Conservation (phyloP, 2,329 filamentous ascomycete genomes). For the Sporothrix phasma region DNA sequence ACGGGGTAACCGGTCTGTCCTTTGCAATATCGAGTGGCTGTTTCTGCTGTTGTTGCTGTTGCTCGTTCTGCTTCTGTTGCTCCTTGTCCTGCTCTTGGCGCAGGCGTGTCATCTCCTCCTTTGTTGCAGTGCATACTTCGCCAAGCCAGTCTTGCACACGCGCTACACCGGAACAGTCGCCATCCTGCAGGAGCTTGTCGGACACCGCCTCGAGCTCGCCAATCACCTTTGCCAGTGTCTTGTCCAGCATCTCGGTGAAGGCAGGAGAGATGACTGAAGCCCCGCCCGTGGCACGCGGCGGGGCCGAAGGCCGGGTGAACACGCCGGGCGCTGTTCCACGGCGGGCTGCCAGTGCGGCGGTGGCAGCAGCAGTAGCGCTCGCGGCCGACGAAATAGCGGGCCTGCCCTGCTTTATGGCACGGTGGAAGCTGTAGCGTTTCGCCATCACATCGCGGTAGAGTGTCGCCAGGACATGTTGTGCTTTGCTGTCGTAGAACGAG, state of each 20-base stretch:
- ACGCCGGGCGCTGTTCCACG: neutral
- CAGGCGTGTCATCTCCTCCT: slow-evolving; percentile 12
- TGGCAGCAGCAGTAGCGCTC: neutral
- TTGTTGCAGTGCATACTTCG: neutral
- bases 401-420: slow-evolving; percentile 10
- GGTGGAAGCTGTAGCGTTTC: slow-evolving; percentile 17
- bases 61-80: neutral
- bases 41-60: neutral
- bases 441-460: slow-evolving; percentile 17
- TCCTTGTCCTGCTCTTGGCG: neutral
- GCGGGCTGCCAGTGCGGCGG: neutral
- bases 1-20: neutral
- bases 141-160: slow-evolving; percentile 13
- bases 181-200: slow-evolving; percentile 17
- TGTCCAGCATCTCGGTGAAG: slow-evolving; percentile 15
- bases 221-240: slow-evolving; percentile 11
- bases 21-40: neutral
- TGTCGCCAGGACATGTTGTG: slow-evolving; percentile 2
- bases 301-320: neutral
- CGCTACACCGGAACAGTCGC: slow-evolving; percentile 15
- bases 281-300: neutral
- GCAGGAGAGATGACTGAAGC: neutral
- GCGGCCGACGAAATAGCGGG: neutral
- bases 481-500: slow-evolving; percentile 15
- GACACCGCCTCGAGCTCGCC: slow-evolving; percentile 18